Conservation (phyloP, 495 filamentous ascomycete genomes). For the Pseudevernia furfuracea region DNA sequence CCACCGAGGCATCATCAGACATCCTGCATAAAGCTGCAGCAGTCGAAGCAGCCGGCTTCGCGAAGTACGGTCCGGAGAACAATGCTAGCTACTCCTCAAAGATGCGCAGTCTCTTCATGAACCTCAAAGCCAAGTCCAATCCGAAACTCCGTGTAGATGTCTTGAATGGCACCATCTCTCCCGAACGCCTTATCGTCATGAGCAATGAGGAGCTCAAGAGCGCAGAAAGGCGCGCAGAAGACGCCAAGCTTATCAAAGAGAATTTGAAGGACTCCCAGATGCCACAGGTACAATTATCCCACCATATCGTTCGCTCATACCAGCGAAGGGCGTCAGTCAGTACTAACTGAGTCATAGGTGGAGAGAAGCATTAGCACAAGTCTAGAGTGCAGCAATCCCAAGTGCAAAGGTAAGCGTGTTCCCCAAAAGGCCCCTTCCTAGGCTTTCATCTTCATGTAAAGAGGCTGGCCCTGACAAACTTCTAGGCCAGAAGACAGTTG, state of each 20-base stretch:
- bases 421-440: not conserved
- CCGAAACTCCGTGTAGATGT: constrained; percentile 64
- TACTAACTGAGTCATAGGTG: constrained; percentile 36
- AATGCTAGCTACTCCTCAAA: constrained; percentile 69
- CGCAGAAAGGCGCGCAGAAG: constrained; percentile 56
- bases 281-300: not conserved
- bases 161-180: constrained; percentile 59
- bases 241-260: constrained; percentile 67
- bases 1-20: constrained; percentile 40
- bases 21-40: constrained; percentile 61
- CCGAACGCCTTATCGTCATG: constrained; percentile 69
- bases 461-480: not conserved
- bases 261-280: constrained; percentile 96
- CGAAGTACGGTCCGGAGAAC: constrained; percentile 55
- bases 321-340: not conserved
- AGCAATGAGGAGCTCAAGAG: constrained; percentile 69
- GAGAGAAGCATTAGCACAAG: constrained; percentile 76
- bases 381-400: constrained; percentile 44
- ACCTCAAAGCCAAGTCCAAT: constrained; percentile 89
- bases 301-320: not conserved
- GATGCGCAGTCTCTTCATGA: constrained; percentile 84
- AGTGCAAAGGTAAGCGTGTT: constrained; percentile 46
- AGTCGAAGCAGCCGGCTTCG: constrained; percentile 67
- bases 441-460: not conserved
- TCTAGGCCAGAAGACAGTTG: constrained; percentile 75